Percentiles rank a stretch among this genome's conserved stretches.
phyloP scores from a whole-genome alignment of 2,329 filamentous ascomycete genomes.

The Botrytis aclada region DNA sequence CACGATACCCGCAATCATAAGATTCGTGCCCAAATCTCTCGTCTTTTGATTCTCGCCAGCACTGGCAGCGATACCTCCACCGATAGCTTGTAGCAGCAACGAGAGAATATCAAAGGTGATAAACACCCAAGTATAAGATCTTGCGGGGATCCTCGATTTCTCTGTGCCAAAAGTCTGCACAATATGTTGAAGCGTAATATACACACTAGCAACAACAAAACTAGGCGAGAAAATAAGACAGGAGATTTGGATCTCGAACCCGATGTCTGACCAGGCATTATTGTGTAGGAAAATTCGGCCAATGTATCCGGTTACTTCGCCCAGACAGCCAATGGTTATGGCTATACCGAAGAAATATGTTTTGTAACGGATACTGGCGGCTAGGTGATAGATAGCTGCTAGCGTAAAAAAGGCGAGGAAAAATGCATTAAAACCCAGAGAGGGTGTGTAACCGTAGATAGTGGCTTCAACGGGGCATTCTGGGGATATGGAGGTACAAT shows the following conservation, averaged over 20 bases:
- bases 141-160: slow-evolving; percentile 38
- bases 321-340: slow-evolving; percentile 44
- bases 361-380: slow-evolving; percentile 46
- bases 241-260: slow-evolving; percentile 49
- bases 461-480: slow-evolving; percentile 37
- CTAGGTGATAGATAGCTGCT: slow-evolving; percentile 43
- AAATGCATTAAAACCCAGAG: slow-evolving; percentile 52
- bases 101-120: slow-evolving; percentile 57
- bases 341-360: slow-evolving; percentile 53
- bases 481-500: slow-evolving; percentile 24
- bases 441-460: slow-evolving; percentile 52
- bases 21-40: slow-evolving; percentile 31
- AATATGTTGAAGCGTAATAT: slow-evolving; percentile 51
- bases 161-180: slow-evolving; percentile 25
- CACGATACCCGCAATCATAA: slow-evolving; percentile 42
- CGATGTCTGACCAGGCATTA: slow-evolving; percentile 48
- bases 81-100: slow-evolving; percentile 56
- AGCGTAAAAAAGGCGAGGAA: slow-evolving; percentile 50
- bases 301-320: slow-evolving; percentile 56
- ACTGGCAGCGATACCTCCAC: slow-evolving; percentile 49
- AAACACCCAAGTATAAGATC: slow-evolving; percentile 52
- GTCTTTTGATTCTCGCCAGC: slow-evolving; percentile 19
- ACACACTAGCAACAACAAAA: slow-evolving; percentile 58
- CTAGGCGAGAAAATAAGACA: slow-evolving; percentile 39
- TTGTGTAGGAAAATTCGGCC: slow-evolving; percentile 50